These are phyloP conservation scores for Entoloma clypeatum DNA, from an alignment of 1,284 basidiomycete species.

Conservation along the genomic window DNA sequence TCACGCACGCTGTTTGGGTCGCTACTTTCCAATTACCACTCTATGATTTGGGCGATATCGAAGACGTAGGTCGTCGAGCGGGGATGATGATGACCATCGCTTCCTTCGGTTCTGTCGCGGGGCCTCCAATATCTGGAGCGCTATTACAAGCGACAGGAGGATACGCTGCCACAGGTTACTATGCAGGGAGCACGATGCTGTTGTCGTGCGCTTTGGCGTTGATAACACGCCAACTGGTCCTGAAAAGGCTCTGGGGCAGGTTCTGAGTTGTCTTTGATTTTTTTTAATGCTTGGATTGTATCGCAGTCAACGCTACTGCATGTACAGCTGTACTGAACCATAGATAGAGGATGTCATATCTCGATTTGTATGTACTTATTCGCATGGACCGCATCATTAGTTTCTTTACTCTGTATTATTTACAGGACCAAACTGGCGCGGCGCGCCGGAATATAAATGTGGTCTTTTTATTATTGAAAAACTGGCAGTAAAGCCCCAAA, in stretches of 20 bases:
- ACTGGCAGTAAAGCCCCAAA: too few species aligned
- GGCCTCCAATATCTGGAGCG: constrained; percentile 57
- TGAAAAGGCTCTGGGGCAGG: constrained; percentile 26
- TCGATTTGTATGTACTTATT: too few species aligned
- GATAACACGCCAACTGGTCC: constrained; percentile 25
- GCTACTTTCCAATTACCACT: constrained; percentile 47
- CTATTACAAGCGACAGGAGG: constrained; percentile 43
- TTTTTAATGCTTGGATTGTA: too few species aligned
- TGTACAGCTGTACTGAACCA: too few species aligned
- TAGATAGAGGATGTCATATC: too few species aligned
- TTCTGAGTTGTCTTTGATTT: too few species aligned
- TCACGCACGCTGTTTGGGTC: constrained; percentile 48
- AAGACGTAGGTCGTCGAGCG: constrained; percentile 56
- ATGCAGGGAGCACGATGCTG: constrained; percentile 38
- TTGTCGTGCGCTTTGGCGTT: constrained; percentile 28
- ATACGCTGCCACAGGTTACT: constrained; percentile 47
- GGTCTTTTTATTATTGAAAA: too few species aligned
- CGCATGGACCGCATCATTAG: too few species aligned
- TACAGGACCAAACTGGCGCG: too few species aligned
- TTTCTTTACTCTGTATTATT: too few species aligned
- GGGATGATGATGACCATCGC: constrained; percentile 56
- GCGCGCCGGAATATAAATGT: too few species aligned
- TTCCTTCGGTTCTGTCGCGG: constrained; percentile 44
- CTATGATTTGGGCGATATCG: constrained; percentile 49
- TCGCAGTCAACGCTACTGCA: too few species aligned